Conservation (phyloP, 768 basidiomycete species). For the Dictyophora rubrovolvata region DNA sequence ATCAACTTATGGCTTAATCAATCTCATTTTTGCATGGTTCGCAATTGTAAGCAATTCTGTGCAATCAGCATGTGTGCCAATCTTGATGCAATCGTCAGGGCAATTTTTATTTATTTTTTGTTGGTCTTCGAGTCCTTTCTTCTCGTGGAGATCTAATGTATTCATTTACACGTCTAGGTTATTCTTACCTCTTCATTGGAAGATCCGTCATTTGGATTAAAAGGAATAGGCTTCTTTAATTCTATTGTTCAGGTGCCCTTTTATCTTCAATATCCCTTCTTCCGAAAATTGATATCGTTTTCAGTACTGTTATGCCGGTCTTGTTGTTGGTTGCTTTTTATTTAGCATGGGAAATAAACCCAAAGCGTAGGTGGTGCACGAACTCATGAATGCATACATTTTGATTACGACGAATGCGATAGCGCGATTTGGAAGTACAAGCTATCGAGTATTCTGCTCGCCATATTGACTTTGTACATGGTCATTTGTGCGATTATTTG, state of each 20-base stretch:
- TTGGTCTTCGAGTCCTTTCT: slow-evolving; percentile 28
- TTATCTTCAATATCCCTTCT: slow-evolving; percentile 3
- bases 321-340: slow-evolving; percentile 82
- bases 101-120: slow-evolving; percentile 94
- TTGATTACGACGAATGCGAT: slow-evolving; percentile 10
- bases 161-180: slow-evolving; percentile 37
- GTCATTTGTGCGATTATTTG: slow-evolving; percentile 75
- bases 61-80: background rate
- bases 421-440: slow-evolving; percentile 85
- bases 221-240: slow-evolving; percentile 63
- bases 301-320: slow-evolving; percentile 74
- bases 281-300: slow-evolving; percentile 5
- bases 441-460: slow-evolving; percentile 60
- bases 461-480: slow-evolving; percentile 75
- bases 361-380: slow-evolving; percentile 43
- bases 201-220: slow-evolving; percentile 52
- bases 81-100: slow-evolving; percentile 36
- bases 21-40: slow-evolving; percentile 90
- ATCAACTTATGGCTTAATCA: slow-evolving; percentile 79
- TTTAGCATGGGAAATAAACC: slow-evolving; percentile 97
- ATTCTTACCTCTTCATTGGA: slow-evolving; percentile 86
- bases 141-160: background rate
- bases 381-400: slow-evolving; percentile 11
- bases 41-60: slow-evolving; percentile 50
- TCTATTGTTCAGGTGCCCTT: slow-evolving; percentile 55